Conservation (phyloP, 163 green algal genomes). For the Prototheca cutis region DNA sequence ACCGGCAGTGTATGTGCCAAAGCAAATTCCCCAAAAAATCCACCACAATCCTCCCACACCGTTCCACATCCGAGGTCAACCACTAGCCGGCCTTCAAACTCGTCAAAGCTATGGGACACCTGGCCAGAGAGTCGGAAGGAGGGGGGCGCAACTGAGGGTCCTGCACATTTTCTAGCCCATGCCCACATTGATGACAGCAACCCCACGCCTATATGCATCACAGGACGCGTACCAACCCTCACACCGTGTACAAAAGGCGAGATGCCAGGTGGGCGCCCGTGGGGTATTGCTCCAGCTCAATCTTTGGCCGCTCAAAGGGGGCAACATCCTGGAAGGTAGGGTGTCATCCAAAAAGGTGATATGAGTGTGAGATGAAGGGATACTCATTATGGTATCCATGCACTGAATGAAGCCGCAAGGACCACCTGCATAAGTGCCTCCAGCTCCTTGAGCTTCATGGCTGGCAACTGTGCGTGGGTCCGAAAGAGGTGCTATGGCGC, state of each 20-base stretch:
- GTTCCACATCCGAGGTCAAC: constrained; percentile 83
- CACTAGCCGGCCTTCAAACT: constrained; percentile 65
- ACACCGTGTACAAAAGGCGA: constrained; percentile 68
- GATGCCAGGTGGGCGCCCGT: constrained; percentile 74
- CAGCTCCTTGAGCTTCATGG: constrained; percentile 72
- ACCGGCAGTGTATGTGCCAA: not conserved
- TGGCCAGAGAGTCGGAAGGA: no score
- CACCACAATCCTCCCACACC: constrained; percentile 24
- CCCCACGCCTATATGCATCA: no score
- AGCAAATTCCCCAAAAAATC: not conserved
- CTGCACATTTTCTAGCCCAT: no score
- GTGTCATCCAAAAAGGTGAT: no score
- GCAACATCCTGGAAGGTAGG: constrained; percentile 55
- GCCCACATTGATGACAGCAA: no score
- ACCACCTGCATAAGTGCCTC: constrained; percentile 62
- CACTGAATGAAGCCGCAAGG: no score
- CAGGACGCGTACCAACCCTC: no score
- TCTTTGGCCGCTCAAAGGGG: constrained; percentile 67
- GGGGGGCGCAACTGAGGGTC: no score
- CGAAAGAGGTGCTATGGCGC: no score
- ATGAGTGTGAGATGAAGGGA: no score
- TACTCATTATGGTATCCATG: no score
- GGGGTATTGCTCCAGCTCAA: constrained; percentile 87
- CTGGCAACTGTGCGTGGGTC: not conserved
- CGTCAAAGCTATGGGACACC: constrained; percentile 60